These are phyloP conservation scores for Phytophthora sansomeana DNA, from an alignment of 352 stramenopile species.

Conservation along the genomic window DNA sequence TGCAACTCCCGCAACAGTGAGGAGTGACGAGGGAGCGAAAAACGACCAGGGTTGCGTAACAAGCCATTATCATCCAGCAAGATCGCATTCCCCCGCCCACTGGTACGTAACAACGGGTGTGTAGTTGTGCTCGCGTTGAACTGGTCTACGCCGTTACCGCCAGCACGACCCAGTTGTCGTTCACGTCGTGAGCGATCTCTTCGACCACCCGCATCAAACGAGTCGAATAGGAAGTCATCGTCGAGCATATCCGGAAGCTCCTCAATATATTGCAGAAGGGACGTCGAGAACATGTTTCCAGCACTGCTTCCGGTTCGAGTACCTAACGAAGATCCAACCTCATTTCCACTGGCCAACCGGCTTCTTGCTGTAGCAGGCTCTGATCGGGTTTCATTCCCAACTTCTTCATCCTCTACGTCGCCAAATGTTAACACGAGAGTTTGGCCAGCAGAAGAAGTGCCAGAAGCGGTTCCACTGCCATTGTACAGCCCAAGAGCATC, in stretches of 20 bases:
- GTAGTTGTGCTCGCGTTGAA: conserved; percentile 20
- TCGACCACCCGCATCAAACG: conserved; percentile 50
- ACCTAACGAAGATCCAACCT: conserved; percentile 9
- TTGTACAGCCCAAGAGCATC: conserved; percentile 44
- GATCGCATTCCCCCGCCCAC: conserved; percentile 44
- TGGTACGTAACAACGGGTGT: conserved; percentile 56
- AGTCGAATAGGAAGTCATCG: conserved; percentile 67
- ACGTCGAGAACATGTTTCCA: conserved; percentile 38
- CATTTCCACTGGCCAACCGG: conserved; percentile 16
- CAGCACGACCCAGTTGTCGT: conserved; percentile 31
- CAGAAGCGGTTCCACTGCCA: conserved; percentile 12
- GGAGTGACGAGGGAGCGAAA: conserved; percentile 69
- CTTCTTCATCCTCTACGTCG: conserved; percentile 40
- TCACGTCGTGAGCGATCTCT: conserved; percentile 50
- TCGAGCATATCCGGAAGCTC: conserved; percentile 60
- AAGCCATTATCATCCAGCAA: conserved; percentile 39
- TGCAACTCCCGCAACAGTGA: conserved; percentile 80
- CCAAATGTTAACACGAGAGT: conserved; percentile 56
- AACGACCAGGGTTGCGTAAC: conserved; percentile 35
- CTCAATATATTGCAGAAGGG: conserved; percentile 67
- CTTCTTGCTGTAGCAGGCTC: conserved; percentile 7
- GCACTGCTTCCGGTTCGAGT: conserved; percentile 10
- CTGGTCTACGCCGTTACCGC: conserved; percentile 18
- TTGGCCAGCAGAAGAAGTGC: conserved; percentile 31
- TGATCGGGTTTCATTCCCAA: conserved; percentile 7